Evolutionary conservation across 1,284 basidiomycete species (phyloP), one percentile per base, ranked within the genome.

Genomic region (Tylopilus sp.): DNA sequence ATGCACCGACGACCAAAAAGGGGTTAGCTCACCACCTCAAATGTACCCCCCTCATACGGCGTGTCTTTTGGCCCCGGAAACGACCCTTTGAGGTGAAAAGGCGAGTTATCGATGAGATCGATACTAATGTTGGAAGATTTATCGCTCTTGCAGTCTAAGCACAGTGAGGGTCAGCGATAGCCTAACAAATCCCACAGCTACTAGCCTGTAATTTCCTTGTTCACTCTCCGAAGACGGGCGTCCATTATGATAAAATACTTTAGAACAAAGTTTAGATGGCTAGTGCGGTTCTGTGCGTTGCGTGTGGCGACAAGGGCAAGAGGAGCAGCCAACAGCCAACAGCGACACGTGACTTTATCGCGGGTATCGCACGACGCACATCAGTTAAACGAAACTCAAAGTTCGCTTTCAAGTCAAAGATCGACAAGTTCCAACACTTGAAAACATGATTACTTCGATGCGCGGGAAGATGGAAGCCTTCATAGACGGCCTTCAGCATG

Each of bases 21-120:
- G 58, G 58, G 64, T 29, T n/a, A 56, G 86, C 93, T 80, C 74
- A 96, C 94, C 63, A 98, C 93, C 82, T 98, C 91, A 78, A 96
- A 99, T 54, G 87, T 87, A 27, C 98, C 98, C 42, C 96, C 96
- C 75, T 96, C 90, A 74, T 98, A 99, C 1, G 97, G 95, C 7
- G 96, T 98, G 62, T 89, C 96, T 73, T 94, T 90, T 23, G 96
- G 96, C 23, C 96, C 96, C n/a, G 90, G 89, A 80, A 98, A 98
- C 0, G 92, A 89, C 3, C 96, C 96, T 75, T 91, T 90, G 45
- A 98, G 87, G 78, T 97, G 95, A 77, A 93, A 96, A 1, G 94
- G 92, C 34, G 90, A 92, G 72, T 93, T 89, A 77, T 95, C 94
- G 75, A 98, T 85, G 79, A 95, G 90, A 70, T 94, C 91, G 74